Conservation (phyloP, 2,329 filamentous ascomycete genomes). For the Rhexocercosporidium sp. region DNA sequence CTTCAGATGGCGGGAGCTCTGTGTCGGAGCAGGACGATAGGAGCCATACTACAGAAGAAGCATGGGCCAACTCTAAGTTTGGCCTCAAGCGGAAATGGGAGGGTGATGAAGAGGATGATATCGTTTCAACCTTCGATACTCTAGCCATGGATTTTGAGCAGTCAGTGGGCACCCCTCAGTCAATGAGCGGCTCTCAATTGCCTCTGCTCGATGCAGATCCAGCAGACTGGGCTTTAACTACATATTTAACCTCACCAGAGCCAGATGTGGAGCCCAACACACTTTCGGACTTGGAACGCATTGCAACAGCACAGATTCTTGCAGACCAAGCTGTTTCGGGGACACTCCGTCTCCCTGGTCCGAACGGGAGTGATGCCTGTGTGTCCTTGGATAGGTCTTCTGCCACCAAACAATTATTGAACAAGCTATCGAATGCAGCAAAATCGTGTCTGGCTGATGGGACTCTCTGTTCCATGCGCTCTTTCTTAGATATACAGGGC, state of each 20-base stretch:
- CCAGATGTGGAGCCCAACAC: slow-evolving; percentile 45
- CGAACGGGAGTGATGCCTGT: slow-evolving; percentile 14
- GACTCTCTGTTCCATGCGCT: slow-evolving; percentile 50
- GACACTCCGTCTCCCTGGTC: slow-evolving; percentile 41
- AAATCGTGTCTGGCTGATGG: slow-evolving; percentile 51
- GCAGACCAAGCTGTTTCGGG: slow-evolving; percentile 70
- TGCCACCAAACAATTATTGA: slow-evolving; percentile 41
- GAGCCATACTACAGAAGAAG: slow-evolving; percentile 55
- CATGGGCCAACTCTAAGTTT: slow-evolving; percentile 53
- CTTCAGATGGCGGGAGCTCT: slow-evolving; percentile 48
- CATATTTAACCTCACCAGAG: slow-evolving; percentile 65
- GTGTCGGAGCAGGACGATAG: slow-evolving; percentile 62
- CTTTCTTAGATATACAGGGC: slow-evolving; percentile 62
- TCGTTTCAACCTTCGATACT: slow-evolving; percentile 40
- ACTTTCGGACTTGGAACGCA: slow-evolving; percentile 61
- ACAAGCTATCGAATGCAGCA: slow-evolving; percentile 53
- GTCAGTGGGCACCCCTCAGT: slow-evolving; percentile 34
- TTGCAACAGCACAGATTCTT: slow-evolving; percentile 73
- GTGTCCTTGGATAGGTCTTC: slow-evolving; percentile 21
- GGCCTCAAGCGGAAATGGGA: slow-evolving; percentile 44
- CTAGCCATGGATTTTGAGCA: slow-evolving; percentile 39
- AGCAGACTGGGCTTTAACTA: slow-evolving; percentile 51
- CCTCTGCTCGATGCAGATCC: slow-evolving; percentile 41
- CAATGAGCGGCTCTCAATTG: slow-evolving; percentile 35
- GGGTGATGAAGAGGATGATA: slow-evolving; percentile 36